Conservation (phyloP, 2,329 filamentous ascomycete genomes). For the Coniochaeta sp. region DNA sequence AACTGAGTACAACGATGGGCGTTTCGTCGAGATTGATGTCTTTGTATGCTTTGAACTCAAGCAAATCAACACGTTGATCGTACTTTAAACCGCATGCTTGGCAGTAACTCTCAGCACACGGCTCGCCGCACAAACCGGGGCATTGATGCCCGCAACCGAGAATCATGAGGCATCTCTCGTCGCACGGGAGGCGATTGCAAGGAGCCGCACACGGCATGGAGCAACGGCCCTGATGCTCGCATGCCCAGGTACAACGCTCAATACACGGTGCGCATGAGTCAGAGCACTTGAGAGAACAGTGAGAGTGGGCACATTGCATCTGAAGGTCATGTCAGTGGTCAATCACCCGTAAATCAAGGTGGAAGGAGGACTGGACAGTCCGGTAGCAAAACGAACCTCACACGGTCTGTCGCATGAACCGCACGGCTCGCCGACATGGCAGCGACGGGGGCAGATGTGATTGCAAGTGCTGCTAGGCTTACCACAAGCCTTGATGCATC, state of each 20-base stretch:
- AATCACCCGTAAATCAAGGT: conserved; percentile 9
- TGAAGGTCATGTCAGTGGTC: conserved; percentile 3
- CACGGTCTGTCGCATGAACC: conserved; percentile 40
- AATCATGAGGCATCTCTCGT: conserved; percentile 43
- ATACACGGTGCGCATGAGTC: conserved; percentile 13
- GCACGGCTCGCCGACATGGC: conserved; percentile 44
- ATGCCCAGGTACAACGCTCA: conserved; percentile 10
- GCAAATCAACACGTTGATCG: conserved; percentile 44
- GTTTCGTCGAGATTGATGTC: conserved; percentile 51
- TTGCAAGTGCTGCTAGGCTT: conserved; percentile 45
- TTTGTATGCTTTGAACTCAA: conserved; percentile 44
- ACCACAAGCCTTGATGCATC: conserved; percentile 41
- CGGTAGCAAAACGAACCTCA: conserved; percentile 43
- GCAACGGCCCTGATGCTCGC: conserved; percentile 21
- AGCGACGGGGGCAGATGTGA: conserved; percentile 44
- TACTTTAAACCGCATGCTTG: conserved; percentile 43
- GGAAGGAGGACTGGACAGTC: too few relatives aligned
- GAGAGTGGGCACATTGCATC: conserved; percentile 10
- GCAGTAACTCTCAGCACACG: conserved; percentile 50
- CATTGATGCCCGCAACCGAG: conserved; percentile 56
- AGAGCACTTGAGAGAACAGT: conserved; percentile 7
- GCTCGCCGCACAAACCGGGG: conserved; percentile 58
- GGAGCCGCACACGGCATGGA: conserved; percentile 57
- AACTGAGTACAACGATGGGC: conserved; percentile 55
- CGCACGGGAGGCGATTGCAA: conserved; percentile 61